phyloP scores from a whole-genome alignment of 2,329 filamentous ascomycete species.

The Fusarium praegraminearum region DNA sequence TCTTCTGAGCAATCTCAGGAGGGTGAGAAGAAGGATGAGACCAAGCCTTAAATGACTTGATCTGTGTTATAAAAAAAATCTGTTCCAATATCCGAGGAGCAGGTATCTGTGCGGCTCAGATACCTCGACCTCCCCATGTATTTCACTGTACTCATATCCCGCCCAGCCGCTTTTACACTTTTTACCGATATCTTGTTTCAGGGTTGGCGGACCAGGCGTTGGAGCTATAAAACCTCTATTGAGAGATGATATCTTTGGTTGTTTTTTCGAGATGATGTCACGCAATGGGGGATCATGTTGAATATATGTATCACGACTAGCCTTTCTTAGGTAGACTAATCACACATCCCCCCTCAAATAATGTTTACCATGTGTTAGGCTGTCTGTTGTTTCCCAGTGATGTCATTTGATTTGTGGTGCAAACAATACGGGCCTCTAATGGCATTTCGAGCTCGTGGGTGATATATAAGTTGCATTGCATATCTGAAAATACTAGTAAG shows the following conservation, averaged over 20 bases:
- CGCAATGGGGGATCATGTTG: constrained; percentile 58
- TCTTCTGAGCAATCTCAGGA: constrained; percentile 64
- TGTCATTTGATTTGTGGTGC: not conserved
- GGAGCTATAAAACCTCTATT: constrained; percentile 63
- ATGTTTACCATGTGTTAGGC: constrained; percentile 22
- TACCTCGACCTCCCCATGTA: constrained; percentile 53
- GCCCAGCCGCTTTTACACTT: constrained; percentile 55
- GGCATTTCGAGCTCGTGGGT: not conserved
- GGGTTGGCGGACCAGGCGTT: constrained; percentile 63
- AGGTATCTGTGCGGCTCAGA: constrained; percentile 52
- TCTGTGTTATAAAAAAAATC: constrained; percentile 45
- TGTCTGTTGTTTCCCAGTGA: not conserved
- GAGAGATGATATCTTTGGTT: constrained; percentile 57
- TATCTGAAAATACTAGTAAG: not conserved
- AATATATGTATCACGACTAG: constrained; percentile 59
- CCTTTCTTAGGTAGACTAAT: constrained; percentile 63
- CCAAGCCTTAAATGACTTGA: constrained; percentile 68
- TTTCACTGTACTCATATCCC: constrained; percentile 67
- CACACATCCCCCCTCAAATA: constrained; percentile 68
- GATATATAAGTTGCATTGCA: not conserved
- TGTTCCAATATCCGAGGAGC: constrained; percentile 51
- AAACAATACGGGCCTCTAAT: too few species aligned
- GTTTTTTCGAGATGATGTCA: constrained; percentile 61
- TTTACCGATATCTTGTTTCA: constrained; percentile 61
- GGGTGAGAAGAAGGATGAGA: constrained; percentile 82